These are phyloP conservation scores for Cenchrus americanus DNA, from an alignment of 176 grass and related monocot species.

Conservation along the genomic window DNA sequence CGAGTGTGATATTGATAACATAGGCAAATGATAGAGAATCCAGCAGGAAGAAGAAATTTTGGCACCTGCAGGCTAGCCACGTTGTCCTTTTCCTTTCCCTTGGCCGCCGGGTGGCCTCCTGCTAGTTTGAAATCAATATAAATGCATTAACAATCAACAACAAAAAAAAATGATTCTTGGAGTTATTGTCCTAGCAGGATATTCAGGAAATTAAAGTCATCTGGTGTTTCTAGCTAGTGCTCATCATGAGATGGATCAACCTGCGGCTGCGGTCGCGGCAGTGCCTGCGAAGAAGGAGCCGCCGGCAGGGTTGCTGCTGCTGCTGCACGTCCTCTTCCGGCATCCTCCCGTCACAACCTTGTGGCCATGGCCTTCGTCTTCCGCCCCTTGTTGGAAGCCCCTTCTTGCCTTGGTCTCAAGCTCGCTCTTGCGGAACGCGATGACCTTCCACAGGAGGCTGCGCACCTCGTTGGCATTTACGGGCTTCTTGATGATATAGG, in stretches of 20 bases:
- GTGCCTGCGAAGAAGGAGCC: too few species aligned
- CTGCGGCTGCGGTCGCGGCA: neutral
- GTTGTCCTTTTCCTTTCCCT: neutral
- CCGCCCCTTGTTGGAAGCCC: neutral
- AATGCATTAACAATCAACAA: too few species aligned
- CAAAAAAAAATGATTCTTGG: too few species aligned
- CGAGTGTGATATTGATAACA: too few species aligned
- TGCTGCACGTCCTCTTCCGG: neutral
- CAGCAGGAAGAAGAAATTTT: neutral
- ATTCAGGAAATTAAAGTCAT: too few species aligned
- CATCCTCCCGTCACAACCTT: too few species aligned
- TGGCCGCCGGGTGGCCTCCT: neutral
- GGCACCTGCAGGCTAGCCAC: constrained; percentile 25
- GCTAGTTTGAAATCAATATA: neutral
- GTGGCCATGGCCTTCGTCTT: too few species aligned
- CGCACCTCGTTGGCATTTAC: neutral
- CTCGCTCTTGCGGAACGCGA: neutral
- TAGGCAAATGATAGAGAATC: neutral
- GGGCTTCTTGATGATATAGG: constrained; percentile 29
- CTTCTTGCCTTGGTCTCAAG: neutral
- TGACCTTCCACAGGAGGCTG: constrained; percentile 1
- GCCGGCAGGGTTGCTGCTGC: too few species aligned
- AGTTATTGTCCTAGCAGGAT: too few species aligned
- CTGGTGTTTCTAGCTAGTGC: too few species aligned
- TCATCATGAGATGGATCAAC: neutral